Base-by-base conservation (phyloP, 345 rosid species). In the Populus pruinosa region DNA sequence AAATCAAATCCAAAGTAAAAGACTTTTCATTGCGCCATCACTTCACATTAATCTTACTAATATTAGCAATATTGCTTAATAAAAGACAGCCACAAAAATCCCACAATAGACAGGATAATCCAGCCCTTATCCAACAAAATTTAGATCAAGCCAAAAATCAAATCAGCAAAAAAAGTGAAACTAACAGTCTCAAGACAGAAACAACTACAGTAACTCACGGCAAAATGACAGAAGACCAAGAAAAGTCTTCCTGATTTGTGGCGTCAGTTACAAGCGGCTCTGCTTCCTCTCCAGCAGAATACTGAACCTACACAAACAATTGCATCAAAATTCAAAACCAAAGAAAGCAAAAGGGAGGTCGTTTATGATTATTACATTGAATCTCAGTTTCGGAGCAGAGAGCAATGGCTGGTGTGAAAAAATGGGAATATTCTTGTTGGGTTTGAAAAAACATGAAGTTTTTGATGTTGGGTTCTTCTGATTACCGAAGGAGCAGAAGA, bases 191-290 rank as follows among this genome's bases (percentile, higher is more conserved):
- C 11, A 38, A 14, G 6, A 75, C 86, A 33, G 20, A 53, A 53
- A 65, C 27, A 13, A 43, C 72, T 76, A 63, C 13, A 74, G 83
- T 31, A 77, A 84, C 96, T 65, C 84, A 95, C 99, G 99, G 99
- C 8, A 92, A 82, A 76, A 93, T 82, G 64, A 95, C 96, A 68
- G 98, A 95, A 73, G 91, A 62, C 99, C 97, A 95, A 67, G 93
- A 80, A 89, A 95, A 95, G 3, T 79, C 77, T 79, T 95, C 98
- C 72, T 87, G 86, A 77, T 72, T 49, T 7, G 81, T 69, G 11
- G 79, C 78, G 66, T 88, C 93, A 59, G 91, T 81, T 59, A 67
- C 61, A 75, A 78, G 50, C 77, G 93, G 78, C 76, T 82, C 88
- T 23, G 84, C 81, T 63, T 82, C 97, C 74, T 86, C 88, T 56